Evolutionary conservation across 257 asterid genomes (phyloP).

Genomic region (Nicotiana paniculata): DNA sequence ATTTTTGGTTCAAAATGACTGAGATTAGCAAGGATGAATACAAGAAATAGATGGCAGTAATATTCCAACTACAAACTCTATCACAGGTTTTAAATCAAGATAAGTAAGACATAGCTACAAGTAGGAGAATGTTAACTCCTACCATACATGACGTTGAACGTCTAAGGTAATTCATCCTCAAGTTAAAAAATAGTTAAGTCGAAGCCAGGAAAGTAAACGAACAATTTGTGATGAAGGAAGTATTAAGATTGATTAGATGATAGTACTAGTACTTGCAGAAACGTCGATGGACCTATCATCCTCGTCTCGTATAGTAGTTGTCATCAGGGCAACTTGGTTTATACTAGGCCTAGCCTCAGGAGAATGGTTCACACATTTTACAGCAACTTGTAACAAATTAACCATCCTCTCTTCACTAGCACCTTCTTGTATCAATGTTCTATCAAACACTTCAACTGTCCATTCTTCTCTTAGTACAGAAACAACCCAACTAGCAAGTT

Average conservation of each 20-base stretch:
- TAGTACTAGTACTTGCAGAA: conserved; percentile 24
- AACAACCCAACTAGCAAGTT: conserved; percentile 58
- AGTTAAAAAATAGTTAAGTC: neutral
- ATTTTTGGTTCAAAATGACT: too few species aligned
- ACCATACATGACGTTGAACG: neutral
- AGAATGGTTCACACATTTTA: conserved; percentile 42
- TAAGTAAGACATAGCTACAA: neutral
- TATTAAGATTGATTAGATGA: neutral
- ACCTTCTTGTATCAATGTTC: conserved; percentile 47
- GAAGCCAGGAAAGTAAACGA: neutral
- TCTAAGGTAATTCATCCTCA: neutral
- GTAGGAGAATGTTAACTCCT: neutral
- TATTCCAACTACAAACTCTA: too few species aligned
- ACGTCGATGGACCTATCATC: conserved; percentile 59
- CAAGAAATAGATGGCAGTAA: too few species aligned
- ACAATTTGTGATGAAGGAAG: neutral
- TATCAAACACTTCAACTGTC: conserved; percentile 76
- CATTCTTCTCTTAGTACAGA: conserved; percentile 70
- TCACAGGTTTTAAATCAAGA: neutral
- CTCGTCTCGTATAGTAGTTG: conserved; percentile 44
- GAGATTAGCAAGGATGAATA: too few species aligned
- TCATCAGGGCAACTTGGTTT: conserved; percentile 41
- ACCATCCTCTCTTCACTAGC: conserved; percentile 72
- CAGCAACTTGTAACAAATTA: conserved; percentile 49
- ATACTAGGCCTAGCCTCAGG: conserved; percentile 44